These are phyloP conservation scores for Cynanchum wilfordii DNA, from an alignment of 257 asterid genomes.

Conservation along the genomic window DNA sequence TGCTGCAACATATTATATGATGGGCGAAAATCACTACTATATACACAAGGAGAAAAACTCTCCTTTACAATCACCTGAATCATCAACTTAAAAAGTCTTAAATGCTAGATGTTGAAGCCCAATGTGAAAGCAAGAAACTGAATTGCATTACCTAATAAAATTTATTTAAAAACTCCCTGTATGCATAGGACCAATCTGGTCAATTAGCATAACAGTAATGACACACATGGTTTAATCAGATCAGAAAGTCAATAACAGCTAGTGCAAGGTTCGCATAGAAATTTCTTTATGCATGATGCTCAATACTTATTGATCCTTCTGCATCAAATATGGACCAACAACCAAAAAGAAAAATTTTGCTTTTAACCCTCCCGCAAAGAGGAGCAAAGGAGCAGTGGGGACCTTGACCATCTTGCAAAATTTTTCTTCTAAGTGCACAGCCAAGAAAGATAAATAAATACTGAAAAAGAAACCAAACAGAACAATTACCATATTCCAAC, in stretches of 20 bases:
- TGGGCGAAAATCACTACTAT: too few species aligned
- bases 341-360: neutral
- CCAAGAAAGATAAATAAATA: neutral
- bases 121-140: neutral
- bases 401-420: neutral
- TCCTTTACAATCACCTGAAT: too few species aligned
- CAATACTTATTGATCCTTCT: neutral
- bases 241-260: neutral
- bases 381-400: neutral
- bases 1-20: too few species aligned
- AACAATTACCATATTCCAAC: slow-evolving; percentile 17
- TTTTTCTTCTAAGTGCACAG: neutral
- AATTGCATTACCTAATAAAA: neutral
- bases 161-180: neutral
- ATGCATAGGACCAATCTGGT: neutral
- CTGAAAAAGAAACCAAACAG: neutral
- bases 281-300: neutral
- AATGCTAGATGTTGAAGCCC: neutral
- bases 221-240: neutral
- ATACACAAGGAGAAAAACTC: too few species aligned
- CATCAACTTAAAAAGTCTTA: too few species aligned
- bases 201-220: neutral
- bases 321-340: too few species aligned
- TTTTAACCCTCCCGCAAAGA: neutral
- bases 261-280: too few species aligned